Percentiles rank a stretch among this genome's conserved stretches.
Evolutionary conservation across 2,329 filamentous ascomycete genomes (phyloP).

Genomic region (Zymoseptoria passerinii): DNA sequence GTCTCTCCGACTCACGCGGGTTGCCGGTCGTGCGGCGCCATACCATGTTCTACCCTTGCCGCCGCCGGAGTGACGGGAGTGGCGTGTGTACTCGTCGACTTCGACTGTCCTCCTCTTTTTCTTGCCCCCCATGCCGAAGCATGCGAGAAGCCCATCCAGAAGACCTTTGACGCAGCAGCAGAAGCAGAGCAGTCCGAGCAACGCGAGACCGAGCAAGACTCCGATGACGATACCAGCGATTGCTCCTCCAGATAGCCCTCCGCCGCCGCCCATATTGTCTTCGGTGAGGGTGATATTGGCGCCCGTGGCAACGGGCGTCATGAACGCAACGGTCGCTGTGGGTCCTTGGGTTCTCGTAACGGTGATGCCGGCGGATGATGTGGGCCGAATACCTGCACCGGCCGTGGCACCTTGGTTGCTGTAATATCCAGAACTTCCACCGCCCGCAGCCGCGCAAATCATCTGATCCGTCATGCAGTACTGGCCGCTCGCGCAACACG

Average conservation of each 20-base stretch:
- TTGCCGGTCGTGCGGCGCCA: slow-evolving; percentile 30
- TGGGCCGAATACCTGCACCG: slow-evolving; percentile 43
- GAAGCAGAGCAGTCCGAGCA: slow-evolving; percentile 64
- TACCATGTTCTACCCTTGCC: slow-evolving; percentile 43
- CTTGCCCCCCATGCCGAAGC: slow-evolving; percentile 52
- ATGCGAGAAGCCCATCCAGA: slow-evolving; percentile 46
- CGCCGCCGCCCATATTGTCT: slow-evolving; percentile 21
- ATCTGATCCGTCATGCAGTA: slow-evolving; percentile 46
- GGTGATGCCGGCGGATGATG: slow-evolving; percentile 48
- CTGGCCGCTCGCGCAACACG: slow-evolving; percentile 63
- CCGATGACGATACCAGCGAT: slow-evolving; percentile 78
- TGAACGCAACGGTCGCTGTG: slow-evolving; percentile 42
- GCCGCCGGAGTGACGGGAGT: slow-evolving; percentile 40
- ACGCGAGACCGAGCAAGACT: slow-evolving; percentile 55
- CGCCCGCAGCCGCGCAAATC: slow-evolving; percentile 47
- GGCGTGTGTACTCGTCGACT: slow-evolving; percentile 54
- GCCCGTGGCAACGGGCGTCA: slow-evolving; percentile 47
- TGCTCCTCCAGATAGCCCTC: slow-evolving; percentile 57
- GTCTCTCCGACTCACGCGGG: slow-evolving; percentile 29
- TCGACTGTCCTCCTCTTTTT: slow-evolving; percentile 45
- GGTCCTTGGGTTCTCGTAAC: slow-evolving; percentile 40
- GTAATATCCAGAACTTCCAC: slow-evolving; percentile 36
- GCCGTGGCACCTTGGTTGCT: slow-evolving; percentile 47
- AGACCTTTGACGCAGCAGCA: slow-evolving; percentile 57
- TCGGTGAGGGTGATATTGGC: slow-evolving; percentile 36